These are phyloP conservation scores for Geosiphon pyriformis DNA, from an alignment of 192 early-diverging fungal species.

Conservation along the genomic window DNA sequence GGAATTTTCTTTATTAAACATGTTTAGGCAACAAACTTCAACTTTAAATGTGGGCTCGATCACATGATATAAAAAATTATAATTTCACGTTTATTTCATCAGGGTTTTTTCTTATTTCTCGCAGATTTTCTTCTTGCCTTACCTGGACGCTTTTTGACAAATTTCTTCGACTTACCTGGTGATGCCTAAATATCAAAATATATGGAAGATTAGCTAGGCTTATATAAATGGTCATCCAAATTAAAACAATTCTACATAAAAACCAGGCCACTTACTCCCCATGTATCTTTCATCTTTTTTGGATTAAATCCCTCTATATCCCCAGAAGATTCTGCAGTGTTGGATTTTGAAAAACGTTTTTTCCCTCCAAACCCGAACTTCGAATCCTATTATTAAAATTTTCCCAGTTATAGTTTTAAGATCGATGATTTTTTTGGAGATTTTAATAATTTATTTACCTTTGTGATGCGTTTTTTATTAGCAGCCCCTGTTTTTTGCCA, in stretches of 20 bases:
- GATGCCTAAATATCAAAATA: conserved; percentile 23
- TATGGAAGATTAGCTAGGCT: conserved; percentile 27
- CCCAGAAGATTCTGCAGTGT: conserved; percentile 68
- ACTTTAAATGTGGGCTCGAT: neutral
- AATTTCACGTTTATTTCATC: neutral
- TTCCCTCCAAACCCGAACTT: conserved; percentile 93
- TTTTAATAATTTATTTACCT: conserved; percentile 27
- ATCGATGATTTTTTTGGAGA: neutral
- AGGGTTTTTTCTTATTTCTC: neutral
- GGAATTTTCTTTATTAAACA: neutral
- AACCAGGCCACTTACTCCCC: neutral
- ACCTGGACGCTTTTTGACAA: conserved; percentile 33
- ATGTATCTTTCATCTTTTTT: conserved; percentile 33
- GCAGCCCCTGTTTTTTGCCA: conserved; percentile 3
- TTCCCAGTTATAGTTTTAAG: too few relatives aligned
- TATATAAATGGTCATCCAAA: conserved; percentile 15
- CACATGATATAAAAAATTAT: neutral
- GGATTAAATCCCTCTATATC: conserved; percentile 66
- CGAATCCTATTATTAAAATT: conserved; percentile 59
- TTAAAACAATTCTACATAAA: neutral
- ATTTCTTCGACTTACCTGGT: conserved; percentile 15
- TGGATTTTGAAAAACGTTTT: conserved; percentile 71
- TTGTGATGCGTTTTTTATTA: conserved; percentile 4
- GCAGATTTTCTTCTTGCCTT: conserved; percentile 33
- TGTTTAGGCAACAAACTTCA: neutral